Evolutionary conservation across 148 eudicot species (phyloP).

Genomic region (Pharnaceum exiguum): DNA sequence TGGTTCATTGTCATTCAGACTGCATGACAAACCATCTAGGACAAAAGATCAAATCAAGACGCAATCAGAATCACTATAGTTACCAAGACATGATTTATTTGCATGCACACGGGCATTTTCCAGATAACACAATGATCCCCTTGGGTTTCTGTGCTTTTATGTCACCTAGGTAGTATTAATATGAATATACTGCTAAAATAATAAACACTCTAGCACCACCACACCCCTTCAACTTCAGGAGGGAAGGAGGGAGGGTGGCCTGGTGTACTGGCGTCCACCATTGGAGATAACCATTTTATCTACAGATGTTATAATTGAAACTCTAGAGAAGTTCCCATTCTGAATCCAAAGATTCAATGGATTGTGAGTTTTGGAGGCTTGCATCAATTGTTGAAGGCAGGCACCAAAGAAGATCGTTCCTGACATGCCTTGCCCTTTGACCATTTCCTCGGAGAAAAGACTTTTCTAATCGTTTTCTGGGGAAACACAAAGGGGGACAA

Average conservation of each 20-base stretch:
- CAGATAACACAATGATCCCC: too few species aligned
- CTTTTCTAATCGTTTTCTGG: conserved; percentile 31
- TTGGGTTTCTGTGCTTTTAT: too few species aligned
- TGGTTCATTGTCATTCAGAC: too few species aligned
- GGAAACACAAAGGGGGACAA: too few species aligned
- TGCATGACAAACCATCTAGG: too few species aligned
- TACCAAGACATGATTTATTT: too few species aligned
- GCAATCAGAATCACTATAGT: too few species aligned
- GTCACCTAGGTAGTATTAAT: too few species aligned
- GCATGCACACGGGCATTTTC: too few species aligned
- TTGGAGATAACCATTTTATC: neutral
- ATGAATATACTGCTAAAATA: too few species aligned
- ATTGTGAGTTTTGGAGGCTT: neutral
- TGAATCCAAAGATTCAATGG: conserved; percentile 18
- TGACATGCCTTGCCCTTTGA: conserved; percentile 15
- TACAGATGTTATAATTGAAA: neutral
- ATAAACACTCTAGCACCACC: too few species aligned
- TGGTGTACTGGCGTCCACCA: neutral
- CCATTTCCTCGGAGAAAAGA: conserved; percentile 19
- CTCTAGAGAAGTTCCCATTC: conserved; percentile 36
- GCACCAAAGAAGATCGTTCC: conserved; percentile 6
- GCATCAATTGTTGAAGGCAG: neutral
- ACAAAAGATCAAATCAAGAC: too few species aligned
- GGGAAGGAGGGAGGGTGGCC: conserved; percentile 13
- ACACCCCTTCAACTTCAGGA: conserved; percentile 9